phyloP scores from a whole-genome alignment of 768 basidiomycete species.

The Boletus subparvulus region DNA sequence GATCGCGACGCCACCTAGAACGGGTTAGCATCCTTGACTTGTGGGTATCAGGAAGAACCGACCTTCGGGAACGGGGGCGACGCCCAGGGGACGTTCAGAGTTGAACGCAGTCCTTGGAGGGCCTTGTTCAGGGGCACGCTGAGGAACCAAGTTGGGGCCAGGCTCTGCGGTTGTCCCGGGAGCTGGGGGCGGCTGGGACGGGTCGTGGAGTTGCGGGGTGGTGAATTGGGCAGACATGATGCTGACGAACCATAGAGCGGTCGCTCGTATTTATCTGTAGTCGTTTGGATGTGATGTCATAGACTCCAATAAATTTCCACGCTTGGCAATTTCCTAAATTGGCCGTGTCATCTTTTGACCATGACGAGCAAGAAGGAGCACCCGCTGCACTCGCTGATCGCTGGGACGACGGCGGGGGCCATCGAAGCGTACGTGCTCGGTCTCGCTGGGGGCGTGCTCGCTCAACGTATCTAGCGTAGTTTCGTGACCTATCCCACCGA shows the following conservation, averaged over 20 bases:
- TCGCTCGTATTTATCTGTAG: slow-evolving; percentile 17
- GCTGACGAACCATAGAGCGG: not conserved
- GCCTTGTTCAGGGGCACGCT: not conserved
- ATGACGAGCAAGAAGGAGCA: slow-evolving; percentile 71
- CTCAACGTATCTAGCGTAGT: slow-evolving; percentile 48
- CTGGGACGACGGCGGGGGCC: slow-evolving; percentile 90
- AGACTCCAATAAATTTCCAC: too few relatives aligned
- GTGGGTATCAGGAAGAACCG: not conserved
- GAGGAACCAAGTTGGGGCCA: not conserved
- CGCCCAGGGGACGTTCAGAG: slow-evolving; percentile 37
- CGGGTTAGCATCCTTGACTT: not conserved
- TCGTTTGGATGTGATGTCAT: slow-evolving; percentile 13
- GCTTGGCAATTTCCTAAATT: slow-evolving; percentile 2
- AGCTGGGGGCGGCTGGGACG: slow-evolving; percentile 49
- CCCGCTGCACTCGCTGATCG: slow-evolving; percentile 81
- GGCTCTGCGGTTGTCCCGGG: not conserved
- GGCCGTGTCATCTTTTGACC: not conserved
- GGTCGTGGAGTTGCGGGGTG: slow-evolving; percentile 40
- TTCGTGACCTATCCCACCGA: slow-evolving; percentile 89
- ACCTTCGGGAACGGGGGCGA: slow-evolving; percentile 38
- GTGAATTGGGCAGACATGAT: slow-evolving; percentile 34
- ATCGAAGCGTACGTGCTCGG: slow-evolving; percentile 76
- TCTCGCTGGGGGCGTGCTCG: not conserved
- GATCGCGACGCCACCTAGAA: slow-evolving; percentile 27
- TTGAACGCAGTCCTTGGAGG: slow-evolving; percentile 27